Base-by-base conservation (phyloP, 352 stramenopile species). In the Phytophthora foliorum region DNA sequence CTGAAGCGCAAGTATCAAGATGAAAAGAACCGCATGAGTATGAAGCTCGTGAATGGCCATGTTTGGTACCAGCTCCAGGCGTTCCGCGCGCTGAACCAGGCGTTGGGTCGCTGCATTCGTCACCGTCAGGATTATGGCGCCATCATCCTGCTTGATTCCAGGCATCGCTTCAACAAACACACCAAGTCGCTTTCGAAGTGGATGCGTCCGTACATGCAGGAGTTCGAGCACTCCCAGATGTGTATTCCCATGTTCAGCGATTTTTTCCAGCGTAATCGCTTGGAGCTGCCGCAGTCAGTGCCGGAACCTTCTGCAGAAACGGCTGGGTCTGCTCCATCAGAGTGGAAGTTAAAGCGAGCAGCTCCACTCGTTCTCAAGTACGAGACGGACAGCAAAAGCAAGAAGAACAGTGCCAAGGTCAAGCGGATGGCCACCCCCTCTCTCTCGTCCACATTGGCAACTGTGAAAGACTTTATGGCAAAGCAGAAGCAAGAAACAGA, bases 71-170 rank as follows among this genome's bases (percentile, higher is more conserved):
- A 93, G 24, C 91, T 99, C 34, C 97, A 99, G 72, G 97, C 97
- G 2, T 97, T 98, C 67, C 88, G 97, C n/a, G 97, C 97, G 11
- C 91, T 99, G 6, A 99, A 99, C 77, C 98, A 99, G 82, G 97
- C 97, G 8, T 85, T 99, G 17, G 98, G 98, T 2, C 88, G 98
- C 45, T 98, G 98, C 39, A 99, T 99, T 82, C 96, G 98, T 16
- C 98, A 99, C 70, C 89, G 91, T 8, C 77, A 89, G n/a, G 98
- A 99, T 75, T 99, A 98, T 64, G 98, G 98, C 16, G 88, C 92
- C 27, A 97, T 99, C 42, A 67, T 99, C 16, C 80, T 99, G n/a
- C 79, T 98, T 6, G 98, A 99, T 49, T 93, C 87, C 2, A 74
- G 87, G 6, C 85, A 93, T 60, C 78, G 82, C 1, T 80, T 75